Base-by-base conservation (phyloP, 371 early-diverging fungal species). In the Circinella minor region DNA sequence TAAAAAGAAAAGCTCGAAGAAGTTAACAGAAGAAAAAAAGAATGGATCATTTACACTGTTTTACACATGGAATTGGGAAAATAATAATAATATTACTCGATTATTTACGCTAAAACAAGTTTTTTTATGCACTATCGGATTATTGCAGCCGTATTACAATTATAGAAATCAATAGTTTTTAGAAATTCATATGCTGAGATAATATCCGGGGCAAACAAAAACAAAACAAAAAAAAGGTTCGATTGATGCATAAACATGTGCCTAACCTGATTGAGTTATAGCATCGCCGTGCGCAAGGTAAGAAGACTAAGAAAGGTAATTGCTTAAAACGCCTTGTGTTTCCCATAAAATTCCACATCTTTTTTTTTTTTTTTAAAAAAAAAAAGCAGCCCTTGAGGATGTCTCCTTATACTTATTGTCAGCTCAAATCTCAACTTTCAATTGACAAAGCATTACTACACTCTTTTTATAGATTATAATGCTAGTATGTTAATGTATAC, bases 111-210 rank as follows among this genome's bases (percentile, higher is more conserved):
- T 57, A 57, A 57, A 57, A 57, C 57, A 57, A 57, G 57, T 57
- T 57, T 57, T 57, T 57, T 57, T 57, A 57, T 57, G 57, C 57
- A 57, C 57, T 57, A 27, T 34, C 20, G 57, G 57, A 57, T 57
- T 57, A 27, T 57, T 57, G 57, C 57, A 57, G 57, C 27, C 14
- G 57, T 27, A 57, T 57, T 9, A 57, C 27, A 34, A 14, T 34
- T 18, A 14, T 27, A 57, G 57, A 57, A 57, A 57, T 20, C 27
- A 5, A 51, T 13, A 1, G 6, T 51, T 51, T n/a, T n/a, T n/a
- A 3, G 13, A 57, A 57, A 57, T 57, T 57, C 57, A 57, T 57
- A 57, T 27, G 27, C 27, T 34, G 11, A 34, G 14, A 27, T 57
- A 57, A 57, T 57, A 34, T 57, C 57, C 57, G 57, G 57, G 27